phyloP scores from a whole-genome alignment of 2,329 filamentous ascomycete genomes.

The Aspergillus sp. region DNA sequence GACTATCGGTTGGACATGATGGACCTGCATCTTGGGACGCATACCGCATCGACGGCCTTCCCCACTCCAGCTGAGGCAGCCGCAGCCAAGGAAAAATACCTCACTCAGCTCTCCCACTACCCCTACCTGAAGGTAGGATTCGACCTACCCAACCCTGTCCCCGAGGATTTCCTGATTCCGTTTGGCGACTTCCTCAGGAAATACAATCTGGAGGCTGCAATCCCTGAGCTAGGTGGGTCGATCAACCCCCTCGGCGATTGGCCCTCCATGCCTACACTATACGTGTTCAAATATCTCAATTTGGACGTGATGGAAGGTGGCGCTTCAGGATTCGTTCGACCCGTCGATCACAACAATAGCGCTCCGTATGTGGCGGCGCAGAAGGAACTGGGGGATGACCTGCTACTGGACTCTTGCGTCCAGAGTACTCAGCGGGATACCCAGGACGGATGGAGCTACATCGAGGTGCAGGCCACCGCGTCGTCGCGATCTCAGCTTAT shows the following conservation, averaged over 20 bases:
- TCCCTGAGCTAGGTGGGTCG: neutral
- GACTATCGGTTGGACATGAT: neutral
- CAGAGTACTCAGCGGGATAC: neutral
- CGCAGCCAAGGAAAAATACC: too few species aligned
- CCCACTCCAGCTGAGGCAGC: neutral
- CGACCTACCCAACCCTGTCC: neutral
- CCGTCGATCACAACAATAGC: slow-evolving; percentile 1
- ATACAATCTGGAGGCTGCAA: neutral
- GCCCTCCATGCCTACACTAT: neutral
- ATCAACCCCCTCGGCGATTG: slow-evolving; percentile 1
- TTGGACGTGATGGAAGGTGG: too few species aligned
- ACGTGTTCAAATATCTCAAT: too few species aligned
- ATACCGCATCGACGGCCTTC: slow-evolving; percentile 5
- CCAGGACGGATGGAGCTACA: neutral
- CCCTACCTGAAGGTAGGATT: too few species aligned
- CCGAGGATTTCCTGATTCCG: slow-evolving; percentile 4
- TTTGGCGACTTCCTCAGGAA: neutral
- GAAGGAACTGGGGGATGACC: neutral
- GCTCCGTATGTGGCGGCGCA: neutral
- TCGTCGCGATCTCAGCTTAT: neutral
- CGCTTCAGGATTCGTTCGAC: too few species aligned
- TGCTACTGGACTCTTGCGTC: neutral
- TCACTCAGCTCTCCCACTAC: too few species aligned
- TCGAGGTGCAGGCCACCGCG: neutral
- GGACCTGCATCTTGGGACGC: neutral